A percentile compares a stretch with the other conserved stretches of the same genome.
Conservation (phyloP, 2,329 filamentous ascomycete species). For the Neofusicoccum parvum region DNA sequence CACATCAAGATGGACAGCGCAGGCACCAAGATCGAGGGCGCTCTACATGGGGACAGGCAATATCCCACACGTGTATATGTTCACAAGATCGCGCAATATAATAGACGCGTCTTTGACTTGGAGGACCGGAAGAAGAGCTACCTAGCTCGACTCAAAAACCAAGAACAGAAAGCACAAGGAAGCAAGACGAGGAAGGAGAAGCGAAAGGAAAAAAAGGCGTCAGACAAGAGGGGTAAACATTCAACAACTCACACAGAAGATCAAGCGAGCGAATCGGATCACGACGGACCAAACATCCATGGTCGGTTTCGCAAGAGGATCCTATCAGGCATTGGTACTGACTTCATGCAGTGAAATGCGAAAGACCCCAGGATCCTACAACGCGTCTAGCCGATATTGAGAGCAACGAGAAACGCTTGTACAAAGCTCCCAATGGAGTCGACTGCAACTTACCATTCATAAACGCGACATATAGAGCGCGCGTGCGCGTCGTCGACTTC, state of each 20-base stretch:
- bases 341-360: background rate
- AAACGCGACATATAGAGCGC: slow-evolving; percentile 69
- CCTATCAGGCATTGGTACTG: background rate
- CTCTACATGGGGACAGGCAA: slow-evolving; percentile 63
- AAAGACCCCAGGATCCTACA: background rate
- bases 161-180: background rate
- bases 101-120: slow-evolving; percentile 56
- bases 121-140: background rate
- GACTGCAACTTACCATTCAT: slow-evolving; percentile 66
- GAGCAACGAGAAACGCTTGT: background rate
- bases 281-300: slow-evolving; percentile 37
- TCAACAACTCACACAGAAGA: slow-evolving; percentile 30
- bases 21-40: slow-evolving; percentile 66
- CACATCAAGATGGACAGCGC: slow-evolving; percentile 59
- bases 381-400: background rate
- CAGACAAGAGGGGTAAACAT: slow-evolving; percentile 37
- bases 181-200: slow-evolving; percentile 42
- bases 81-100: slow-evolving; percentile 48
- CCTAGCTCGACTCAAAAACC: background rate
- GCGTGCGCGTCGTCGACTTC: slow-evolving; percentile 81
- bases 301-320: slow-evolving; percentile 35
- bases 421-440: slow-evolving; percentile 35
- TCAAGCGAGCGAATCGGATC: slow-evolving; percentile 20
- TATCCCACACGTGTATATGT: slow-evolving; percentile 61
- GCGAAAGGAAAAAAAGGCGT: slow-evolving; percentile 37